These are phyloP conservation scores for Colletotrichum coccodes DNA, from an alignment of 2,329 filamentous ascomycete genomes.

Conservation along the genomic window DNA sequence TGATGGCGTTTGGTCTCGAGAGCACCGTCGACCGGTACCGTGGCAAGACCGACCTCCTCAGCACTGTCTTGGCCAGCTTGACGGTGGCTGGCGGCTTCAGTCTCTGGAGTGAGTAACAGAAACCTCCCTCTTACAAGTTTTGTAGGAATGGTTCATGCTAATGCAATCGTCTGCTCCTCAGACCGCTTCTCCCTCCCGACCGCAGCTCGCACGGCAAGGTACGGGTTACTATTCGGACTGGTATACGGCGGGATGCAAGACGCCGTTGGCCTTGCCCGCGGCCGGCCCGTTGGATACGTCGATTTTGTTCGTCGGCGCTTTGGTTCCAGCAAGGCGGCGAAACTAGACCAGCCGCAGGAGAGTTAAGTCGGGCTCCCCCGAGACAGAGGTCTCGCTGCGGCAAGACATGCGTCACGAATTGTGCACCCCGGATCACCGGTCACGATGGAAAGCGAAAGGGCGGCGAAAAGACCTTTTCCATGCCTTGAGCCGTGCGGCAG, in stretches of 20 bases:
- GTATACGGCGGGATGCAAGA: slow-evolving; percentile 87
- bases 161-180: slow-evolving; percentile 48
- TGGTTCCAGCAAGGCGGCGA: background rate
- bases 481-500: background rate
- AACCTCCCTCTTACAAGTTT: too few relatives aligned
- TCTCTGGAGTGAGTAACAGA: slow-evolving; percentile 74
- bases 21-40: slow-evolving; percentile 83
- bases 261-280: slow-evolving; percentile 72
- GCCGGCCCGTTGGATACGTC: slow-evolving; percentile 79
- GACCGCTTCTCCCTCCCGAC: slow-evolving; percentile 84
- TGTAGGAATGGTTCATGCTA: slow-evolving; percentile 10
- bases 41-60: slow-evolving; percentile 78
- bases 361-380: background rate
- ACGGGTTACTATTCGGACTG: slow-evolving; percentile 82
- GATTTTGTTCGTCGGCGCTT: slow-evolving; percentile 68
- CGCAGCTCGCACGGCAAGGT: slow-evolving; percentile 80
- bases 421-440: background rate
- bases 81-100: slow-evolving; percentile 89
- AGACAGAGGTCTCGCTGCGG: background rate
- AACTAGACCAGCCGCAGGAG: background rate
- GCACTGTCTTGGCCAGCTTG: slow-evolving; percentile 84
- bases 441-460: too few relatives aligned
- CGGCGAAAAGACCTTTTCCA: background rate
- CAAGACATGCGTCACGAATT: background rate
- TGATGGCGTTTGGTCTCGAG: slow-evolving; percentile 83